Percentiles rank a stretch among this genome's conserved stretches.
Conservation (phyloP, 768 basidiomycete genomes). For the Flagelloscypha sp. region DNA sequence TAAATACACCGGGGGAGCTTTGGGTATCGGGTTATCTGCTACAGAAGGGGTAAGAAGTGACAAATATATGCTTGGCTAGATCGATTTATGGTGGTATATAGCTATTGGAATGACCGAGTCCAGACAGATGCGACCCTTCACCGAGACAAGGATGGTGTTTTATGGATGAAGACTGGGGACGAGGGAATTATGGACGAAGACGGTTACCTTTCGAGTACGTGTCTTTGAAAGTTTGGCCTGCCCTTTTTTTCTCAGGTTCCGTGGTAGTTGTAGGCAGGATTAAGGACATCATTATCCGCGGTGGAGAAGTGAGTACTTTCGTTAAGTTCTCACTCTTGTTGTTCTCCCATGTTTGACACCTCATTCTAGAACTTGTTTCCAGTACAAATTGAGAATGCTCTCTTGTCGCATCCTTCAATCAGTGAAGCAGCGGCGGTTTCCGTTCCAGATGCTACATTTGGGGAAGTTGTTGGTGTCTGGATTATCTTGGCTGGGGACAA, state of each 20-base stretch:
- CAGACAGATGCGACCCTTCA: conserved; percentile 58
- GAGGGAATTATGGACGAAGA: conserved; percentile 76
- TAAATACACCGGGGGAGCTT: conserved; percentile 68
- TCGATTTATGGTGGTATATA: conserved; percentile 16
- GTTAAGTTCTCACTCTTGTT: background rate
- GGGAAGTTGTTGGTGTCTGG: conserved; percentile 80
- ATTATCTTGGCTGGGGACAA: conserved; percentile 40
- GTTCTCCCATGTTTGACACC: background rate
- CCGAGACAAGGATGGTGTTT: conserved; percentile 39
- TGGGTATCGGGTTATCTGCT: conserved; percentile 68
- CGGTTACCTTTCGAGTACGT: conserved; percentile 66
- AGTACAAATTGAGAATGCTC: conserved; percentile 73
- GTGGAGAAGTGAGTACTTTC: conserved; percentile 53
- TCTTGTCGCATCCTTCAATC: conserved; percentile 47
- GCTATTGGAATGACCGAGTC: conserved; percentile 70
- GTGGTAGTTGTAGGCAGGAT: conserved; percentile 65
- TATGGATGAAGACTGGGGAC: conserved; percentile 85
- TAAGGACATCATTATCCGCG: conserved; percentile 84
- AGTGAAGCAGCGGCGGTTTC: conserved; percentile 68
- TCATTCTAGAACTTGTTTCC: conserved; percentile 67
- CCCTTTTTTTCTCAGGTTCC: background rate
- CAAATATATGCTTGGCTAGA: background rate
- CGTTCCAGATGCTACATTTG: conserved; percentile 59
- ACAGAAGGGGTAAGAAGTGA: conserved; percentile 59
- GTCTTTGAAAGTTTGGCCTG: background rate